phyloP scores from a whole-genome alignment of 2,329 filamentous ascomycete species.

The Pyricularia sp. region DNA sequence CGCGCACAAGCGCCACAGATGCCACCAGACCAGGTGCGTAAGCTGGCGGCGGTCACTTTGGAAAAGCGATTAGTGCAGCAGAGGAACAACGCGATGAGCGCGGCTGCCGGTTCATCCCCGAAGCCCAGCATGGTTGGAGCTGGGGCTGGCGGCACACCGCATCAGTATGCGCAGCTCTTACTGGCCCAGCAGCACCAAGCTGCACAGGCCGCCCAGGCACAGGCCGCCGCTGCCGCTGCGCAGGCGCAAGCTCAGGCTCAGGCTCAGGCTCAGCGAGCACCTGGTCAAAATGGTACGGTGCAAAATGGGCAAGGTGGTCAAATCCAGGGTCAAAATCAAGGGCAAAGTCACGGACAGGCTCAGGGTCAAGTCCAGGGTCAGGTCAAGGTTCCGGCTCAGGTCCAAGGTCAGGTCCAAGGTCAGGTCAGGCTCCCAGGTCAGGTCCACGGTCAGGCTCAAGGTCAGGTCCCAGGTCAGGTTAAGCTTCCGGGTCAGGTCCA shows the following conservation, averaged over 20 bases:
- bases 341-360: not conserved
- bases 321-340: not conserved
- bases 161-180: constrained; percentile 6
- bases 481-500: not conserved
- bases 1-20: constrained; percentile 4
- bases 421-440: not conserved
- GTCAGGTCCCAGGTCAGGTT: not conserved
- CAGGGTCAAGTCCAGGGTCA: no score
- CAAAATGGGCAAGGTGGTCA: not conserved
- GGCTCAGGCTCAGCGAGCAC: not conserved
- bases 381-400: no score
- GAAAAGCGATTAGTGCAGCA: constrained; percentile 4
- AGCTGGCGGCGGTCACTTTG: not conserved
- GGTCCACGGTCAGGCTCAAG: not conserved
- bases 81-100: constrained; percentile 4
- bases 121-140: constrained; percentile 5
- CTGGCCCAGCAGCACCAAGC: constrained; percentile 4
- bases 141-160: constrained; percentile 1
- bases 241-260: not conserved
- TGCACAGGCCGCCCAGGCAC: not conserved
- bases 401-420: not conserved
- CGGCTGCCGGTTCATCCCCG: constrained; percentile 2
- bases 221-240: not conserved
- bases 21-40: constrained; percentile 3
- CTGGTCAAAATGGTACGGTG: not conserved